Percentiles rank a stretch among this genome's conserved stretches.
These are phyloP conservation scores for Kwoniella bestiolae DNA, from an alignment of 768 basidiomycete species.

Conservation along the genomic window DNA sequence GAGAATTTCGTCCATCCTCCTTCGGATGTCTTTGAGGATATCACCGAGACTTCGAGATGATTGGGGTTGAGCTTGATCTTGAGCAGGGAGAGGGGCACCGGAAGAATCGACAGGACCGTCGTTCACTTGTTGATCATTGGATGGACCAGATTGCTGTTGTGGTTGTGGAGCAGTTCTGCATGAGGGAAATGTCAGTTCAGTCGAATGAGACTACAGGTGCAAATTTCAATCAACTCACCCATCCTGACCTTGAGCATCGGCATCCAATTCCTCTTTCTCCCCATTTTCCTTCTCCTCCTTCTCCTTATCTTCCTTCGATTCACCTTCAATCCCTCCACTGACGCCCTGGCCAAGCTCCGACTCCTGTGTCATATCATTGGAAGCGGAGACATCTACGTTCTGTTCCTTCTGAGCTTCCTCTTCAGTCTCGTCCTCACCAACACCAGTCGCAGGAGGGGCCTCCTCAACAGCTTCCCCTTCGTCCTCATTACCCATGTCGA, in stretches of 20 bases:
- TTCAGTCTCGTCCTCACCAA: conserved; percentile 49
- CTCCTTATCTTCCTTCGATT: conserved; percentile 58
- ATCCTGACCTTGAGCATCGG: conserved; percentile 37
- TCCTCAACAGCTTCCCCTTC: conserved; percentile 42
- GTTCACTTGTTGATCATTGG: conserved; percentile 56
- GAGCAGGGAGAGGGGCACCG: conserved; percentile 46
- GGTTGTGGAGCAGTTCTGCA: conserved; percentile 24
- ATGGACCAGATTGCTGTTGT: conserved; percentile 44
- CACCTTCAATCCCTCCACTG: conserved; percentile 32
- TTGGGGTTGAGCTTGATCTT: conserved; percentile 38
- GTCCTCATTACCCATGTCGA: conserved; percentile 40
- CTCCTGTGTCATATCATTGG: conserved; percentile 53
- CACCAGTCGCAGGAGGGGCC: conserved; percentile 48
- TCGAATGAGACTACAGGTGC: too few species aligned
- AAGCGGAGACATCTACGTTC: conserved; percentile 44
- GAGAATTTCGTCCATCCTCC: conserved; percentile 79
- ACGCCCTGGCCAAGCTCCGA: conserved; percentile 37
- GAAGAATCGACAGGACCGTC: conserved; percentile 48
- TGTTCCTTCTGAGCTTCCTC: conserved; percentile 43
- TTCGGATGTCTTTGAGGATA: conserved; percentile 75
- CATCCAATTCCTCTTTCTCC: conserved; percentile 39
- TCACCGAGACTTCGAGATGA: conserved; percentile 78
- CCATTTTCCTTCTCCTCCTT: conserved; percentile 53
- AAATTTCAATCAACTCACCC: conserved; percentile 35
- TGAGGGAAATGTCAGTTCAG: not conserved